Conservation (phyloP, 768 basidiomycete species). For the Hypholoma fasciculare region DNA sequence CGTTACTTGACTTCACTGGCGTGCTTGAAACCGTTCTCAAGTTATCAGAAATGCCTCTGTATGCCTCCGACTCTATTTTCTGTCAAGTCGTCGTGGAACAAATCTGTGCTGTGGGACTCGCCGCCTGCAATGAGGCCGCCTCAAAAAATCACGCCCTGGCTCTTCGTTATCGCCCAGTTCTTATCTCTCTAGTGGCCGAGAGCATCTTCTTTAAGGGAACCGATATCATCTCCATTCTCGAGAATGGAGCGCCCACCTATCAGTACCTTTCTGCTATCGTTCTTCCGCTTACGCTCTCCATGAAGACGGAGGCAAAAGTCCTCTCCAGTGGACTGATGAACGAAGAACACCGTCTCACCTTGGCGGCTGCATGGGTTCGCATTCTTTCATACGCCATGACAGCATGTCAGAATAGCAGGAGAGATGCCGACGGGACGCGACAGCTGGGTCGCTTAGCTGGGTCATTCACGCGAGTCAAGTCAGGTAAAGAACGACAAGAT, state of each 20-base stretch:
- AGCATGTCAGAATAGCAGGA: slow-evolving; percentile 43
- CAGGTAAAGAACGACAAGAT: slow-evolving; percentile 23
- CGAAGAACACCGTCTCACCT: slow-evolving; percentile 45
- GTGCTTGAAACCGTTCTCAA: slow-evolving; percentile 51
- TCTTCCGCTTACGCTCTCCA: slow-evolving; percentile 55
- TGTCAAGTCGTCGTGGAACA: slow-evolving; percentile 43
- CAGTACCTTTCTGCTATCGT: slow-evolving; percentile 65
- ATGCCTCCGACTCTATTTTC: slow-evolving; percentile 55
- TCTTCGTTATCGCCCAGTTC: slow-evolving; percentile 37
- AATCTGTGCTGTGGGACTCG: slow-evolving; percentile 45
- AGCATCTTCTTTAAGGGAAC: slow-evolving; percentile 48
- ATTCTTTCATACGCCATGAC: slow-evolving; percentile 59
- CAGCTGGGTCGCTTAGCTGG: slow-evolving; percentile 16
- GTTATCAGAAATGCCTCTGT: slow-evolving; percentile 43
- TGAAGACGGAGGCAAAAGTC: slow-evolving; percentile 52
- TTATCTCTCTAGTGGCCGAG: slow-evolving; percentile 42
- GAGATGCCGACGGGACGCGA: slow-evolving; percentile 18
- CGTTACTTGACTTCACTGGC: slow-evolving; percentile 55
- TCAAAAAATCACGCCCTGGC: slow-evolving; percentile 40
- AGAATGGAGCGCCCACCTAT: slow-evolving; percentile 53
- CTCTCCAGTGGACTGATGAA: slow-evolving; percentile 37
- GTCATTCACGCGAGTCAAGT: slow-evolving; percentile 40
- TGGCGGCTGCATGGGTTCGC: slow-evolving; percentile 59
- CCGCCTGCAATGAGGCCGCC: slow-evolving; percentile 46
- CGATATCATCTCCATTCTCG: slow-evolving; percentile 57